These are phyloP conservation scores for Camellia granthamiana DNA, from an alignment of 148 eudicot species.

Conservation along the genomic window DNA sequence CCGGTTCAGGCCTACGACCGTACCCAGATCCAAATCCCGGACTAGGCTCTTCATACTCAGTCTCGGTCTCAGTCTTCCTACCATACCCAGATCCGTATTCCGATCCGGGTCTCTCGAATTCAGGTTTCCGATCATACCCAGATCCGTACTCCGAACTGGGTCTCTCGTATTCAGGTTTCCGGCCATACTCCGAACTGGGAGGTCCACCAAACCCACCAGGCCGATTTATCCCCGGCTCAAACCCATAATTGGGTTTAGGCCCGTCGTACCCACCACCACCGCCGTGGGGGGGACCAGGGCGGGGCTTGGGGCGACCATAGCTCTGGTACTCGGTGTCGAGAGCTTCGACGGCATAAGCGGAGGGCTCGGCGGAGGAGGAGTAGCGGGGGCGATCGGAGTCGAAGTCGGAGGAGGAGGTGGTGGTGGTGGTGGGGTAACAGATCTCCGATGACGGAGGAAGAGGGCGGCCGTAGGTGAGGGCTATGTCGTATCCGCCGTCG, in stretches of 20 bases:
- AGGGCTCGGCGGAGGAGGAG: constrained; percentile 62
- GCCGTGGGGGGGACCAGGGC: constrained; percentile 17
- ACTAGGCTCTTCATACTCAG: neutral
- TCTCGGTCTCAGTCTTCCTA: constrained; percentile 13
- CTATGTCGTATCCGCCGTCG: constrained; percentile 85
- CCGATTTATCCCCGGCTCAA: too few species aligned
- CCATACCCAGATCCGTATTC: constrained; percentile 35
- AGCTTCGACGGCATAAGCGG: constrained; percentile 67
- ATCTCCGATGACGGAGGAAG: constrained; percentile 63
- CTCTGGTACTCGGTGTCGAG: constrained; percentile 76
- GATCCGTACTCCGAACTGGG: too few species aligned
- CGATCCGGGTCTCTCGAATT: constrained; percentile 11
- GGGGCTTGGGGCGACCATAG: constrained; percentile 58
- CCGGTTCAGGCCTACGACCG: constrained; percentile 24
- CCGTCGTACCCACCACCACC: too few species aligned
- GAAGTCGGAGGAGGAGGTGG: constrained; percentile 29
- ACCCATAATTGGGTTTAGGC: too few species aligned
- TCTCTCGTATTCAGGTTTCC: too few species aligned
- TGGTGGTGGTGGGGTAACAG: constrained; percentile 68
- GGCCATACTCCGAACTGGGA: neutral
- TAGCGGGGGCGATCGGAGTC: constrained; percentile 70
- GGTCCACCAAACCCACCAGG: constrained; percentile 6
- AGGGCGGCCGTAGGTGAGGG: constrained; percentile 74
- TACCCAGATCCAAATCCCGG: neutral
- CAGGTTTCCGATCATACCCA: constrained; percentile 22